Evolutionary conservation across 1,284 basidiomycete species (phyloP).

Genomic region (Ganoderma multipileum): DNA sequence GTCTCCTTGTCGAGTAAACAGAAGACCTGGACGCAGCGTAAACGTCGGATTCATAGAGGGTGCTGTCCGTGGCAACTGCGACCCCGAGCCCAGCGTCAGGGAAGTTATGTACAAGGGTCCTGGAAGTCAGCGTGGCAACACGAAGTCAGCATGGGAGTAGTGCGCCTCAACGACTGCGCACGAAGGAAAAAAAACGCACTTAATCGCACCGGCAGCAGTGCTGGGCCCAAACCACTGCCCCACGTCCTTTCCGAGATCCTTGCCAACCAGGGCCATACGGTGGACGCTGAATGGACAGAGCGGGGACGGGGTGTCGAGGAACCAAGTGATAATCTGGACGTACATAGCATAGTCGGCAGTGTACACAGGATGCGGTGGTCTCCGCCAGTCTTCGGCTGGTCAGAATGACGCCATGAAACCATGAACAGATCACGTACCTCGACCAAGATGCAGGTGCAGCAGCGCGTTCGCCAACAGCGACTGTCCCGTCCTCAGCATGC

Average conservation of each 20-base stretch:
- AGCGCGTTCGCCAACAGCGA: conserved; percentile 91
- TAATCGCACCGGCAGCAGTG: conserved; percentile 95
- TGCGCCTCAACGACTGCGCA: not conserved
- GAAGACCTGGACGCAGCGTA: conserved; percentile 75
- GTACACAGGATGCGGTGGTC: conserved; percentile 65
- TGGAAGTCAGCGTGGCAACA: conserved; percentile 36
- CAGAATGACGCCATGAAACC: not conserved
- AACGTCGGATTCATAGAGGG: conserved; percentile 87
- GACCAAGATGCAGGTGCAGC: conserved; percentile 82
- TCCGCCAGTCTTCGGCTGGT: conserved; percentile 74
- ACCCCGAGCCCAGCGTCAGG: conserved; percentile 86
- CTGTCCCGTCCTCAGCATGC: conserved; percentile 96
- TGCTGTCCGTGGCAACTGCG: conserved; percentile 81
- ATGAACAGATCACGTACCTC: conserved; percentile 63
- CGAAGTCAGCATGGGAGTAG: conserved; percentile 9
- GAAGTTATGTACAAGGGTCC: conserved; percentile 82
- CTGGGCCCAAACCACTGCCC: conserved; percentile 99
- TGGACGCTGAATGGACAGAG: conserved; percentile 96
- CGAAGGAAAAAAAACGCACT: conserved; percentile 54
- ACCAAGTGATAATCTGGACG: conserved; percentile 92
- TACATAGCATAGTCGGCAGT: conserved; percentile 77
- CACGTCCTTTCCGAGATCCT: conserved; percentile 93
- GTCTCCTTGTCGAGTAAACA: conserved; percentile 43
- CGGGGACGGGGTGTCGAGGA: conserved; percentile 89
- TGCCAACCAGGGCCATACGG: conserved; percentile 94